Conservation (phyloP, 768 basidiomycete species). For the Calocybe indica region DNA sequence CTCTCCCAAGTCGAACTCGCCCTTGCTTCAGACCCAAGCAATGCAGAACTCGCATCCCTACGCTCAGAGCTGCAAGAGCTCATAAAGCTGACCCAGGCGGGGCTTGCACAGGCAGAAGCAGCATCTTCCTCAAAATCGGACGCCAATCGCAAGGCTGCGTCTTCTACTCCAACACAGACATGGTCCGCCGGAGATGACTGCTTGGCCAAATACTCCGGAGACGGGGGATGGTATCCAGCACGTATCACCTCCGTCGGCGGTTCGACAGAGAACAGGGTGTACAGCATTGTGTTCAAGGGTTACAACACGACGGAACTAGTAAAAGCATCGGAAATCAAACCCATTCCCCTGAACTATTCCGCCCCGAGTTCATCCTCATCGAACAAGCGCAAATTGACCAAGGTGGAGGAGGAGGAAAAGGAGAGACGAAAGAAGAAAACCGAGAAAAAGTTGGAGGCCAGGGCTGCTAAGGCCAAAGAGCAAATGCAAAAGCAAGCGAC, state of each 20-base stretch:
- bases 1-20: slow-evolving; percentile 85
- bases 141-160: slow-evolving; percentile 46
- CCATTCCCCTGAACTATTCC: slow-evolving; percentile 54
- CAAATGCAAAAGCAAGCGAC: slow-evolving; percentile 77
- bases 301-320: slow-evolving; percentile 90
- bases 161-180: slow-evolving; percentile 43
- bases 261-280: slow-evolving; percentile 74
- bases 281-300: slow-evolving; percentile 86
- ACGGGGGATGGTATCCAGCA: slow-evolving; percentile 85
- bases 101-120: slow-evolving; percentile 62
- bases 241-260: slow-evolving; percentile 83
- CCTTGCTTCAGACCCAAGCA: slow-evolving; percentile 68
- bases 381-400: slow-evolving; percentile 73
- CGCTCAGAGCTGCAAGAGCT: slow-evolving; percentile 78
- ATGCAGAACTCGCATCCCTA: slow-evolving; percentile 66
- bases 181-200: slow-evolving; percentile 84
- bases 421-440: slow-evolving; percentile 93
- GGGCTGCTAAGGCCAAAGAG: slow-evolving; percentile 84
- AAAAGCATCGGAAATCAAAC: slow-evolving; percentile 63
- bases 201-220: slow-evolving; percentile 79
- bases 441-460: slow-evolving; percentile 84
- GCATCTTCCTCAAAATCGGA: slow-evolving; percentile 58
- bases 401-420: slow-evolving; percentile 81
- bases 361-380: slow-evolving; percentile 34
- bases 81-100: slow-evolving; percentile 71